A percentile compares a stretch with the other conserved stretches of the same genome.
Conservation (phyloP, 75 land plant species). For the Isoetes taiwanensis region DNA sequence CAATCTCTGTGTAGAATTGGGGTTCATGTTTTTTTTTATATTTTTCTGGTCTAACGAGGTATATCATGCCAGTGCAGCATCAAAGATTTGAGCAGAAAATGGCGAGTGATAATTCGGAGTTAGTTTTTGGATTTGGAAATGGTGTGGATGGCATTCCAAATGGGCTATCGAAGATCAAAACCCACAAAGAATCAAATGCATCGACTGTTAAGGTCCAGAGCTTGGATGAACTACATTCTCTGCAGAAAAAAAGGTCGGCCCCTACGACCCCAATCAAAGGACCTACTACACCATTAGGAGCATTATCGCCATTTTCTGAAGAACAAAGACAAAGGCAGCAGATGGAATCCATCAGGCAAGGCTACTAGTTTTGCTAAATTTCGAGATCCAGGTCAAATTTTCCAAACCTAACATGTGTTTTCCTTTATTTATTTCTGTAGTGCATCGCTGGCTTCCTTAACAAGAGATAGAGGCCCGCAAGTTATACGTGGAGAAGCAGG, state of each 20-base stretch:
- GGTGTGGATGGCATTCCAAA: constrained; percentile 12
- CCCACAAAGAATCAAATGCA: constrained; percentile 12
- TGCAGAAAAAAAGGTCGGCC: constrained; percentile 30
- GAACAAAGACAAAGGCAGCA: constrained; percentile 58
- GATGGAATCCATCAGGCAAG: constrained; percentile 75
- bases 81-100: background rate
- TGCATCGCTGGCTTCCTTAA: constrained; percentile 76
- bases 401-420: background rate
- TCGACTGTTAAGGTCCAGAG: constrained; percentile 23
- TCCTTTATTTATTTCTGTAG: constrained; percentile 16
- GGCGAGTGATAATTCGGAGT: background rate
- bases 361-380: background rate
- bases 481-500: constrained; percentile 64
- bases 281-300: constrained; percentile 10
- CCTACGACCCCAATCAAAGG: constrained; percentile 24
- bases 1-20: no score
- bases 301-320: constrained; percentile 22
- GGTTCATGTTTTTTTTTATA: no score
- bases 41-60: no score
- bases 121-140: background rate
- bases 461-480: constrained; percentile 77
- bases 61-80: no score
- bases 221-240: constrained; percentile 27
- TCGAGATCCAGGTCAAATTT: background rate
- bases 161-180: constrained; percentile 24